phyloP scores from a whole-genome alignment of 345 rosid genomes.

The Orychophragmus violaceus region DNA sequence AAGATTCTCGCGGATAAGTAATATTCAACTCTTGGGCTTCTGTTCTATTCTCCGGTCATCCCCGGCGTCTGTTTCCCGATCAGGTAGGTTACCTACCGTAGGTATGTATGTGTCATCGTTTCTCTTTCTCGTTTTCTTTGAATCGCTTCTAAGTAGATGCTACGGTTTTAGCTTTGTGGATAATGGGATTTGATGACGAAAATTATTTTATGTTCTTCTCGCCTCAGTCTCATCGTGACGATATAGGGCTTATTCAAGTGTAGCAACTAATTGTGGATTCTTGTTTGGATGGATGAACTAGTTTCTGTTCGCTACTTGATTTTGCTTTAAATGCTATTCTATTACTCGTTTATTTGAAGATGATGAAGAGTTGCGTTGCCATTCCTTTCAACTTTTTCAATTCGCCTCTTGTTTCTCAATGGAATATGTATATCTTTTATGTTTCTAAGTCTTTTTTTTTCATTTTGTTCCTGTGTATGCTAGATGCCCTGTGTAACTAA shows the following conservation, averaged over 20 bases:
- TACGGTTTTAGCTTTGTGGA: background rate
- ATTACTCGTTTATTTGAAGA: background rate
- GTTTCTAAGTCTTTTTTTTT: background rate
- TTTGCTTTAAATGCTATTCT: background rate
- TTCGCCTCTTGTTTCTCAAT: background rate
- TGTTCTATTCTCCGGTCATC: background rate
- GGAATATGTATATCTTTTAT: background rate
- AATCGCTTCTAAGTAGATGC: background rate
- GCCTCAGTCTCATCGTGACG: background rate
- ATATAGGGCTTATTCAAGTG: background rate
- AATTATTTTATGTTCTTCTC: background rate
- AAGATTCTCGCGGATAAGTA: background rate
- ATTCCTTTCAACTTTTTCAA: too few relatives aligned
- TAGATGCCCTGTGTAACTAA: slow-evolving; percentile 3
- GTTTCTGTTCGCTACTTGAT: background rate
- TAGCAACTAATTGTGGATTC: background rate
- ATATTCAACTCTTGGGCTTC: background rate
- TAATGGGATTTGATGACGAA: background rate
- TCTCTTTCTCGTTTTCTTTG: background rate
- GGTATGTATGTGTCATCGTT: background rate
- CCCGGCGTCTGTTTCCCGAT: background rate
- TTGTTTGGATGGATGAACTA: background rate
- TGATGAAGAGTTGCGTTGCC: background rate
- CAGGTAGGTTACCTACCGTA: background rate
- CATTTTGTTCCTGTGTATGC: background rate